Percentiles rank a stretch among this genome's conserved stretches.
Conservation (phyloP, 345 rosid genomes). For the Ricinus communis region DNA sequence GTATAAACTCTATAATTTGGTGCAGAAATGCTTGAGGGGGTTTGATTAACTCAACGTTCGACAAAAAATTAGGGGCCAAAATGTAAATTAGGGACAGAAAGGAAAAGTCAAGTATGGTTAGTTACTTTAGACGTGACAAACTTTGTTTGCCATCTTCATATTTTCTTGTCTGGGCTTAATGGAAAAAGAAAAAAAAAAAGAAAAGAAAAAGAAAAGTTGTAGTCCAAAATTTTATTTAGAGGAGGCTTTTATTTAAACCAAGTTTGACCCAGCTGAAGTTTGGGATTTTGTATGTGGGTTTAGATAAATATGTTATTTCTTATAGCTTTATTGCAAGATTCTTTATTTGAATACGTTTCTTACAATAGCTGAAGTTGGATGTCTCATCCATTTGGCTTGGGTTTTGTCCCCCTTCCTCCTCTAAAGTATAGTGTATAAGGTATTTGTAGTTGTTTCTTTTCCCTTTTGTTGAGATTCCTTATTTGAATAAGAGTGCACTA, state of each 20-base stretch:
- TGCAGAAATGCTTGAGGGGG: not conserved
- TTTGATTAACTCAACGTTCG: not conserved
- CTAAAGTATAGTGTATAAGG: not conserved
- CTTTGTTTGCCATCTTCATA: not conserved
- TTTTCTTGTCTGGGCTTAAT: not conserved
- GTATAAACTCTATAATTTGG: not conserved
- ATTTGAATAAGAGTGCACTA: constrained; percentile 3
- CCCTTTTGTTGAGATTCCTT: constrained; percentile 8
- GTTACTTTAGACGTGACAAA: not conserved
- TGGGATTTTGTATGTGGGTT: constrained; percentile 1
- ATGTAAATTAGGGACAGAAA: not conserved
- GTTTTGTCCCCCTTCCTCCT: not conserved
- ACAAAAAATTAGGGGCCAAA: not conserved
- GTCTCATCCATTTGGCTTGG: not conserved
- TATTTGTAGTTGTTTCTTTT: not conserved
- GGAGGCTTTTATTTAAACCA: not conserved
- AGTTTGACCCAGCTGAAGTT: not conserved
- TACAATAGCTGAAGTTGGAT: not conserved
- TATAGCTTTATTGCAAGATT: constrained; percentile 20
- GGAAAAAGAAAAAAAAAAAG: no score
- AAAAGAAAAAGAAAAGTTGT: no score
- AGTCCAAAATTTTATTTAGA: not conserved
- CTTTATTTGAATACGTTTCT: constrained; percentile 25
- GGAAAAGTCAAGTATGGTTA: not conserved
- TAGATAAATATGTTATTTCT: constrained; percentile 3